phyloP scores from a whole-genome alignment of 2,329 filamentous ascomycete species.

The Hypoxylon sp. region DNA sequence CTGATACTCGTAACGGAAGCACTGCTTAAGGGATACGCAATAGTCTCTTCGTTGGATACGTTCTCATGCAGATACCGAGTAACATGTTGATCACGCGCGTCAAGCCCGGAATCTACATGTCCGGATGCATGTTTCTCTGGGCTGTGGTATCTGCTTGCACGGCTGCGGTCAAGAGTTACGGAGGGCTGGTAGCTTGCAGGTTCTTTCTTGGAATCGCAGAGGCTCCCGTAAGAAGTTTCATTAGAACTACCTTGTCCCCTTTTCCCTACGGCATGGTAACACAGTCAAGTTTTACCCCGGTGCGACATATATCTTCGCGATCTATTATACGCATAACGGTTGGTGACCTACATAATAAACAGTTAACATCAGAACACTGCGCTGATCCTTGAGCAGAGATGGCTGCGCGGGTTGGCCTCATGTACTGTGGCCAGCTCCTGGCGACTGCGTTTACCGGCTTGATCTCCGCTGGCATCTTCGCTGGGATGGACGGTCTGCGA shows the following conservation, averaged over 20 bases:
- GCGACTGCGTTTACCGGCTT: conserved; percentile 63
- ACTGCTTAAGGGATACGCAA: conserved; percentile 21
- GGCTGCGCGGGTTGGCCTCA: conserved; percentile 46
- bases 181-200: conserved; percentile 47
- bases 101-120: conserved; percentile 53
- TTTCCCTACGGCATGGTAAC: neutral
- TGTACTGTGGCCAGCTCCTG: conserved; percentile 50
- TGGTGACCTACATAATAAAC: neutral
- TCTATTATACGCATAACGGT: conserved; percentile 57
- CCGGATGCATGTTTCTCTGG: conserved; percentile 53
- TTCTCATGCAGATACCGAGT: conserved; percentile 50
- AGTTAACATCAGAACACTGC: neutral
- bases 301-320: conserved; percentile 54
- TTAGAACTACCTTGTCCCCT: neutral
- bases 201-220: conserved; percentile 53
- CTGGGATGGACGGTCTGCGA: conserved; percentile 62
- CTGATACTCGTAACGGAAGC: neutral
- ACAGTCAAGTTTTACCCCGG: conserved; percentile 50
- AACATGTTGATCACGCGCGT: conserved; percentile 56
- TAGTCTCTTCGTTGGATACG: conserved; percentile 49
- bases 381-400: conserved; percentile 39
- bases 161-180: conserved; percentile 48
- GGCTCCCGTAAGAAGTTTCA: conserved; percentile 42
- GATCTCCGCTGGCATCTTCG: conserved; percentile 63
- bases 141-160: conserved; percentile 50